A percentile compares a stretch with the other conserved stretches of the same genome.
Conservation (phyloP, 1,284 basidiomycete species). For the Apiotrichum gracile region DNA sequence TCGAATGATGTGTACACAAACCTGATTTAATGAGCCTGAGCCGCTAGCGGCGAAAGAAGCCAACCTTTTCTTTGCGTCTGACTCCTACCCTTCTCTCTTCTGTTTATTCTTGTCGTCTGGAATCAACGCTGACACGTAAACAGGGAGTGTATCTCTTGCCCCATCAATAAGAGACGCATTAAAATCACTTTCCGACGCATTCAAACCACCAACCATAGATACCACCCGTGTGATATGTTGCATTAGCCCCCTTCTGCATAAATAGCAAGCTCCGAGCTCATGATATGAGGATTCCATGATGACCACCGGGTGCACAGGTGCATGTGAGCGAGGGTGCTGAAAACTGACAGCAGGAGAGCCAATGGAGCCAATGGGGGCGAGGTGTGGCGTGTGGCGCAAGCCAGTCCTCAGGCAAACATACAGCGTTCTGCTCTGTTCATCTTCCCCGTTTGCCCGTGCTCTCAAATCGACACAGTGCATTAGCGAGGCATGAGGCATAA, state of each 20-base stretch:
- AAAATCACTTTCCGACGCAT: neutral
- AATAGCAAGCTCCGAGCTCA: neutral
- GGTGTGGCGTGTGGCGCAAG: too few relatives aligned
- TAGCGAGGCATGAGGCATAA: too few relatives aligned
- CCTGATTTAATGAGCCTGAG: slow-evolving; percentile 49
- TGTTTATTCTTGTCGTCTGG: neutral
- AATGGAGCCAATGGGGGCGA: too few relatives aligned
- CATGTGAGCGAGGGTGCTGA: neutral
- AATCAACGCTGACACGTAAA: neutral
- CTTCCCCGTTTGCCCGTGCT: too few relatives aligned
- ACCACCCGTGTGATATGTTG: neutral
- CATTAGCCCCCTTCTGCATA: slow-evolving; percentile 5
- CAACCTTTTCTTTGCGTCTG: slow-evolving; percentile 20
- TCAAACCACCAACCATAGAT: neutral
- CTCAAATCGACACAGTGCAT: too few relatives aligned
- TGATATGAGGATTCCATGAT: neutral
- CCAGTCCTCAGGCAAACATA: too few relatives aligned
- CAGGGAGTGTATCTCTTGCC: neutral
- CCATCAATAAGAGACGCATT: neutral
- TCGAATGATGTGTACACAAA: slow-evolving; percentile 42
- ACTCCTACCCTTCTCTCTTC: slow-evolving; percentile 4
- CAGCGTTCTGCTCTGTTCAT: too few relatives aligned
- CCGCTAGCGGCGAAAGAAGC: slow-evolving; percentile 23
- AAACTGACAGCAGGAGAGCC: too few relatives aligned
- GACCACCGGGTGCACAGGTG: neutral